Evolutionary conservation across 805 yeast genomes (phyloP).

Genomic region (Kluyveromyces siamensis): DNA sequence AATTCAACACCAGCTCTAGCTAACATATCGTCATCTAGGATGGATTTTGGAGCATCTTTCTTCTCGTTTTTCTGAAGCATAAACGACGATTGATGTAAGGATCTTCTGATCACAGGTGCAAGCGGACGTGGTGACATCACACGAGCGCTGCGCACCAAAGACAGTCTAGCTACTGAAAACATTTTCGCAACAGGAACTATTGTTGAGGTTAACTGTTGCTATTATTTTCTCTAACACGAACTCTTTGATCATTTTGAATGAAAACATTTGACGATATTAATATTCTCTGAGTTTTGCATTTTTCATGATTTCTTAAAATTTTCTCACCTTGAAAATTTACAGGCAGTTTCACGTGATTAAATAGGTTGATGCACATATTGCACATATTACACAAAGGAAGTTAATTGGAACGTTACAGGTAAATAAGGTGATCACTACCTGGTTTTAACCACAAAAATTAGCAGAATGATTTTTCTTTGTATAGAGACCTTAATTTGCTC

Average conservation of each 20-base stretch:
- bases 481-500: constrained; percentile 39
- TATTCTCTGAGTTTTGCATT: background rate
- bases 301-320: background rate
- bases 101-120: background rate
- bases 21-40: constrained; percentile 73
- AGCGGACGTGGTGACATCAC: background rate
- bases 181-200: background rate
- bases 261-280: background rate
- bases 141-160: constrained; percentile 1
- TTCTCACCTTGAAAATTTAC: background rate
- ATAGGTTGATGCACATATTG: no score
- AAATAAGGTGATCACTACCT: no score
- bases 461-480: constrained; percentile 12
- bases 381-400: background rate
- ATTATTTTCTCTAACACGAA: background rate
- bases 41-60: constrained; percentile 34
- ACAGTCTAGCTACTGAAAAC: constrained; percentile 1
- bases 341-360: background rate
- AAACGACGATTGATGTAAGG: background rate
- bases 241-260: background rate
- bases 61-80: constrained; percentile 9
- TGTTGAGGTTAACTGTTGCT: background rate
- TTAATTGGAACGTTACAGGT: background rate
- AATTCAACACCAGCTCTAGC: constrained; percentile 77
- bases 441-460: no score